Evolutionary conservation across 139 green algal genomes (phyloP).

Genomic region (Coccomyxa sp.): DNA sequence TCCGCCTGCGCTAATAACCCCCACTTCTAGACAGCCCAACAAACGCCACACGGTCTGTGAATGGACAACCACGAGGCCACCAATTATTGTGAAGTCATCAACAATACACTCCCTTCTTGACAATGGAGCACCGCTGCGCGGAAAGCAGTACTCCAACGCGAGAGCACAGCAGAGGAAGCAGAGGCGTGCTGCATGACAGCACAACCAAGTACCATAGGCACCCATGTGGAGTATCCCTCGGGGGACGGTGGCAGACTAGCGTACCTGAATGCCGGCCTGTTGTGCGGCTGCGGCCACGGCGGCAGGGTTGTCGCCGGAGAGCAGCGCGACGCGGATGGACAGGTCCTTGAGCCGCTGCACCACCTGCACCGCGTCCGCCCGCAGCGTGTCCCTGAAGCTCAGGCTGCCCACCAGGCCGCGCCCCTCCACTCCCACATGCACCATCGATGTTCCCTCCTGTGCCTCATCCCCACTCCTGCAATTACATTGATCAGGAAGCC

Average conservation of each 20-base stretch:
- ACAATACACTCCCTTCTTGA: too few species aligned
- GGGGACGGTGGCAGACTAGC: neutral
- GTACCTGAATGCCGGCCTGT: conserved; percentile 50
- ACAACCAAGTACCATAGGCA: too few species aligned
- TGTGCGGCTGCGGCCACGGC: conserved; percentile 50
- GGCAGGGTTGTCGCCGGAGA: conserved; percentile 71
- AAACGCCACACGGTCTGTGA: too few species aligned
- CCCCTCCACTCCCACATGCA: conserved; percentile 63
- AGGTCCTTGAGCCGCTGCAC: conserved; percentile 51
- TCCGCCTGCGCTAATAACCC: neutral
- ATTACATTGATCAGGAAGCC: neutral
- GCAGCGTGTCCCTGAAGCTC: conserved; percentile 59
- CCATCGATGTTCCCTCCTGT: conserved; percentile 17
- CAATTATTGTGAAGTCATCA: too few species aligned
- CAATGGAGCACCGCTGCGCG: too few species aligned
- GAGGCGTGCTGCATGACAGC: too few species aligned
- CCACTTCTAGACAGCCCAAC: too few species aligned
- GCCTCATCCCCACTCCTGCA: neutral
- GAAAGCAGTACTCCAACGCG: too few species aligned
- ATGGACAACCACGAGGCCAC: too few species aligned
- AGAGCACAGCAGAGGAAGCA: too few species aligned
- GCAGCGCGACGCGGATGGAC: conserved; percentile 64
- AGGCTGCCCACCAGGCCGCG: conserved; percentile 60
- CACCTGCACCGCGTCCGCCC: conserved; percentile 50
- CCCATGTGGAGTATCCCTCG: too few species aligned